Evolutionary conservation across 768 basidiomycete species (phyloP), one percentile per base, ranked within the genome.

Genomic region (Mycena vitilis): DNA sequence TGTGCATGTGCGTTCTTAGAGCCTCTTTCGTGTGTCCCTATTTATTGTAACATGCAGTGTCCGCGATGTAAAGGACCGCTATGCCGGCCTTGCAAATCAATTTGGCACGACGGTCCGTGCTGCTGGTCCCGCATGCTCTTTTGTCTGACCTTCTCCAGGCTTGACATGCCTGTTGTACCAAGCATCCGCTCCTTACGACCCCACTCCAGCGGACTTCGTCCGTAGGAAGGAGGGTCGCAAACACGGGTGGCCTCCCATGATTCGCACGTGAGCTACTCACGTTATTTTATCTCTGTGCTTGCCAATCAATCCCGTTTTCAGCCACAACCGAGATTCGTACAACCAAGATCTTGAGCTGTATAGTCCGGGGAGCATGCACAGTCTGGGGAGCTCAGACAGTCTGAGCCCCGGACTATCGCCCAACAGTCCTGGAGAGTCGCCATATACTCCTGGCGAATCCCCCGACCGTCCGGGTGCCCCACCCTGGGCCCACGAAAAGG

Each of bases 91-190:
- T 74, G 73, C 54, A 70, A 65, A 51, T 56, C 54, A 2, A 40
- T 63, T 16, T 74, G 73, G 73, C 73, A 74, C 44, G 62, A 70
- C 51, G 56, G 73, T 72, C 22, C 0, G 55, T 1, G 34, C 22
- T 52, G 36, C 18, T 55, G n/a, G n/a, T 40, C 15, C 40, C 40
- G 10, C 40, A 40, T 40, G 9, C 9, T 9, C 23, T n/a, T 16
- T n/a, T 47, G 58, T 51, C 37, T 36, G 7, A 3, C 9, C 10
- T 0, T 44, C 7, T 1, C 11, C 49, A 73, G 71, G 65, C 47
- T 25, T 73, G 49, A 70, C 71, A 10, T 73, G 72, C 49, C 20
- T 49, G n/a, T 54, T 65, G 62, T 73, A 70, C 58, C 69, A 73
- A 61, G 66, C 69, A 9, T 48, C 55, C 5, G 62, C 65, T 1